Evolutionary conservation across 1,139 yeast species (phyloP), one percentile per base, ranked within the genome.

Genomic region (Sugiyamaella pinicola): DNA sequence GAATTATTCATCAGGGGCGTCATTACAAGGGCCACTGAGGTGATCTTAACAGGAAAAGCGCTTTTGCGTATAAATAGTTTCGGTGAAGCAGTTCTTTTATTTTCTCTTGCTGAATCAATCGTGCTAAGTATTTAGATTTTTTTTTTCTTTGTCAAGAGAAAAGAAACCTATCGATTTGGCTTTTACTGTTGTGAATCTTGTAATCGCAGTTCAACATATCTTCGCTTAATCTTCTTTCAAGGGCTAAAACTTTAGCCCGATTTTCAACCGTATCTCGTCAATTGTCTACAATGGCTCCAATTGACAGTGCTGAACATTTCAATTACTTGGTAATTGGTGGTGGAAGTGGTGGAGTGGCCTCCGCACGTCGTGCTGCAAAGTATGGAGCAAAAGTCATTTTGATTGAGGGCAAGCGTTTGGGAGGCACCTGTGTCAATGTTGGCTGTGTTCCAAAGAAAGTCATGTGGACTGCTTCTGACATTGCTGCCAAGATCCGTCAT

Each of bases 361-460:
- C 96, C 21, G 96, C 97, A 18, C 84, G 99, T 70, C 83, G 98
- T 64, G 99, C 99, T 10, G 96, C 98, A 48, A 81, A 84, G 46
- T 83, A 90, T 64, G 99, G 99, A 24, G 96, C 95, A 29, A 88
- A 89, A 62, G 86, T 95, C 1, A 76, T 91, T 58, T 68, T 93
- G 38, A 78, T 93, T 55, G 99, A 93, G 71, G 82, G 88, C 38
- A 81, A 83, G 55, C 69, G 71, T 29, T 79, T 95, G 71, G 99
- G 99, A 53, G 99, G 99, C 40, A 95, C 99, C 46, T 93, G 99
- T 79, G 99, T 95, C 60, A 95, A 95, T 69, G 99, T 91, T 42
- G 99, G 99, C 15, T 93, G 99, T 78, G 99, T 93, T 35, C 99
- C 99, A 45, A 93, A 93, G 78, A 93, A 93, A 71, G 90, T 95